Evolutionary conservation across 2,329 filamentous ascomycete species (phyloP), one percentile per base, ranked within the genome.

Genomic region (Trichophyton rubrum): DNA sequence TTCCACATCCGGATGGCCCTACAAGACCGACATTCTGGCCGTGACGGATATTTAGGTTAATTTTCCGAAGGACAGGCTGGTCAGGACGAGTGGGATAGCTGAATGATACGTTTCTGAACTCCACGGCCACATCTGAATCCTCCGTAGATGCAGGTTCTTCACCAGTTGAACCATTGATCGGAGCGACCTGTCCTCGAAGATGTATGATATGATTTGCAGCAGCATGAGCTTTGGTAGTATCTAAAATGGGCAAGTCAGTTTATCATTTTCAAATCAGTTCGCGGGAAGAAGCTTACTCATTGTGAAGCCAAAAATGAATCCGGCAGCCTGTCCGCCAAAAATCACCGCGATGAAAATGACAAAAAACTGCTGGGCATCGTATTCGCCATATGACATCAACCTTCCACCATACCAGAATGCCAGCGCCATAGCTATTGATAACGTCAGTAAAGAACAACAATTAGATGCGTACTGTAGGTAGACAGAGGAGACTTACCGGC

Each of bases 321-420:
- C 66, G 49, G 71, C 67, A 41, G 68, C 65, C 72, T 72, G 62
- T 20, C 67, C 64, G 64, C 64, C 66, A 41, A 72, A 75, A 3
- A 79, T 62, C 3, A 77, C 67, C 3, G 72, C 72, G 63, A 74
- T 71, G 61, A 76, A 77, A 38, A 77, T 72, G 53, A 79, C 67
- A 61, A 78, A 77, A 61, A 75, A 81, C 45, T 77, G 70, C 17
- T 69, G 63, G 9, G 67, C 60, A 38, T 61, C 64, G 60, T 71
- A 73, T 53, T 64, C 65, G 6, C 61, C 58, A 3, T 24, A 60
- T 43, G 65, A 62, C 58, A 66, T 27, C 79, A 76, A 2, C 66
- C 74, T 1, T 2, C 82, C 83, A 53, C 84, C 85, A 62, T 87
- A 88, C 80, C 82, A 87, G 67, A 86, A 85, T 60, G 82, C 79